phyloP scores from a whole-genome alignment of 345 rosid genomes.

The Pugionium cornutum region DNA sequence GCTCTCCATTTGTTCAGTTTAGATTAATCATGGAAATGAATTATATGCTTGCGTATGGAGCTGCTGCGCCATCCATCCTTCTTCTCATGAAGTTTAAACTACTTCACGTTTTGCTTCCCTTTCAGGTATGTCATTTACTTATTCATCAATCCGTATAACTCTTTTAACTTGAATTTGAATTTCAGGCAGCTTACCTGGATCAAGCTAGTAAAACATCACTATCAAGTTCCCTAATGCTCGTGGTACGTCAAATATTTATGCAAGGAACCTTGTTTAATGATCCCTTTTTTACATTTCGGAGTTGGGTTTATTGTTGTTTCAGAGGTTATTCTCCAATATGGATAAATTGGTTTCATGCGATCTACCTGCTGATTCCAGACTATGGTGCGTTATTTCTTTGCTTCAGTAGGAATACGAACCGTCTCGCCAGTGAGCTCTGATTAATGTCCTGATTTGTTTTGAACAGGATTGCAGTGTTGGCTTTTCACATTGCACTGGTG shows the following conservation, averaged over 20 bases:
- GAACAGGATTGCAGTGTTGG: constrained; percentile 79
- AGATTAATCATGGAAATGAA: constrained; percentile 86
- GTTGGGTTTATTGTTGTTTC: constrained; percentile 31
- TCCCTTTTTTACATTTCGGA: constrained; percentile 6
- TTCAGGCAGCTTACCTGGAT: constrained; percentile 81
- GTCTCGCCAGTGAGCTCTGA: constrained; percentile 8
- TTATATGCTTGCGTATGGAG: constrained; percentile 93
- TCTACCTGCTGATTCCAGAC: constrained; percentile 62
- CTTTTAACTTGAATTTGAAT: constrained; percentile 27
- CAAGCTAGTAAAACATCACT: constrained; percentile 43
- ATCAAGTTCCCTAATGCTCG: constrained; percentile 56
- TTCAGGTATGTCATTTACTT: constrained; percentile 57
- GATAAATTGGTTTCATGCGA: constrained; percentile 77
- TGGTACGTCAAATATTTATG: constrained; percentile 52
- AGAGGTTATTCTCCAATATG: constrained; percentile 77
- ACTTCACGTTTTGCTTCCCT: constrained; percentile 71
- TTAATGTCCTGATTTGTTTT: constrained; percentile 17
- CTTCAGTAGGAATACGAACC: constrained; percentile 2
- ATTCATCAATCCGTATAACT: constrained; percentile 7
- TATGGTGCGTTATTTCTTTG: constrained; percentile 59
- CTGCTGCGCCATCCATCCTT: constrained; percentile 70
- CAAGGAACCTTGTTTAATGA: background rate
- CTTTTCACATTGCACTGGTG: constrained; percentile 82
- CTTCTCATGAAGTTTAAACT: constrained; percentile 80
- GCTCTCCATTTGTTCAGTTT: constrained; percentile 51